Percentiles rank a stretch among this genome's conserved stretches.
Conservation (phyloP, 306 rosid species). For the Prunus salicina region DNA sequence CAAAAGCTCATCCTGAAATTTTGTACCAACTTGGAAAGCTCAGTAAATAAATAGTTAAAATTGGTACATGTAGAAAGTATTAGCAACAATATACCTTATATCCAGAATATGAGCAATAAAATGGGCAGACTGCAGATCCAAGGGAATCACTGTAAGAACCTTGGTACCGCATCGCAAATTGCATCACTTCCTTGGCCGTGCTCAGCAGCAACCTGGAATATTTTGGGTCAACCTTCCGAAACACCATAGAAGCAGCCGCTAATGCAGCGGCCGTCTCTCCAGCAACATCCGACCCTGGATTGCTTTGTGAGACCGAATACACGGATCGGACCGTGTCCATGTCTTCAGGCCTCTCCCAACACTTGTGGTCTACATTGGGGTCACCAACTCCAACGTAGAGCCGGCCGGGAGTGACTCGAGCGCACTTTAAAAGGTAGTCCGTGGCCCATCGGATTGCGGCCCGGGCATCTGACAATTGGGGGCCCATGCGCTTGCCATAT, state of each 20-base stretch:
- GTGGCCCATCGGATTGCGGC: slow-evolving; percentile 80
- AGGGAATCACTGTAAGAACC: slow-evolving; percentile 86
- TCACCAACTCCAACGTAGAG: slow-evolving; percentile 92
- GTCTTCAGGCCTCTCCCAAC: slow-evolving; percentile 98
- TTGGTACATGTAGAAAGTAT: too few relatives aligned
- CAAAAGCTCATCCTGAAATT: slow-evolving; percentile 68
- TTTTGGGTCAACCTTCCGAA: slow-evolving; percentile 53
- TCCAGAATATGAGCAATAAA: slow-evolving; percentile 95
- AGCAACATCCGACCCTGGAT: slow-evolving; percentile 88
- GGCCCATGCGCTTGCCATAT: slow-evolving; percentile 72
- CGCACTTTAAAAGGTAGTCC: slow-evolving; percentile 74
- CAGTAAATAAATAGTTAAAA: too few relatives aligned
- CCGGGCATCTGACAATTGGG: slow-evolving; percentile 44
- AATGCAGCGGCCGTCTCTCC: slow-evolving; percentile 90
- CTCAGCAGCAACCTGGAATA: slow-evolving; percentile 56
- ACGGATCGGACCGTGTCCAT: slow-evolving; percentile 68
- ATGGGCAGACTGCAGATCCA: slow-evolving; percentile 82
- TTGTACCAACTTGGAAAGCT: background rate
- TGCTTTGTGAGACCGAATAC: slow-evolving; percentile 56
- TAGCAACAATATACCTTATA: slow-evolving; percentile 48
- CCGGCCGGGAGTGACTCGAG: slow-evolving; percentile 57
- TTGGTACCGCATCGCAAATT: slow-evolving; percentile 62
- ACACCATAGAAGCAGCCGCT: slow-evolving; percentile 85
- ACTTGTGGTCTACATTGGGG: slow-evolving; percentile 72
- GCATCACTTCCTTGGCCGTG: slow-evolving; percentile 65